Evolutionary conservation across 169 alveolate genomes (phyloP), one percentile per base, ranked within the genome.

Genomic region (Eimeria maxima): DNA sequence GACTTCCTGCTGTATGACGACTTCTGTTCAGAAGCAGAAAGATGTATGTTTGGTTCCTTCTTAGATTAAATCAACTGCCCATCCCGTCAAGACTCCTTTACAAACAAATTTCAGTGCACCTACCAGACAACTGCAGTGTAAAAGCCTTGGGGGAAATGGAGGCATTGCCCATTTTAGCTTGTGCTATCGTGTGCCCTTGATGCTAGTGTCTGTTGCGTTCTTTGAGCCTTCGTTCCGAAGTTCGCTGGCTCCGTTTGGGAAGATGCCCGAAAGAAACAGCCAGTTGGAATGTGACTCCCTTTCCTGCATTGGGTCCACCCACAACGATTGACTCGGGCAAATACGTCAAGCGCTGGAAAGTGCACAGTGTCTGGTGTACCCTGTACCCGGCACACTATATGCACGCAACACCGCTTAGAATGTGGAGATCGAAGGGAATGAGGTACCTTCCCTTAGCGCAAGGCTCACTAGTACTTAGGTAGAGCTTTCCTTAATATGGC

Each of bases 1-100:
- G 94, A 87, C 67, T 87, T 87, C 27, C 33, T 57, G 67, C 94
- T 87, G 57, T 42, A 87, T 47, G 81, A 87, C 24, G 94, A 87
- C 63, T 87, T 87, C 65, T 8, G 80, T 74, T 87, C 83, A 4
- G 94, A 65, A 11, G 94, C 38, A 45, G 94, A 87, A 42, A 87
- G 57, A 87, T 20, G 1, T 3, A 42, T 87, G 8, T 87, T 87
- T 65, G 83, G 83, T 0, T 87, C 94, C 60, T 87, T 87, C 24
- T 65, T 87, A 65, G 94, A 87, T 50, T 87, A 57, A 57, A 18
- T 76, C 38, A 2, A 38, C 38, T 4, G 24, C 5, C 7, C 10
- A 2, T 24, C 63, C 7, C 38, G 29, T 24, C 33, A n/a, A 5
- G 8, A 67, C 13, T 27, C 45, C 4, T 29, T 38, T 38, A 27